Base-by-base conservation (phyloP, 768 basidiomycete species). In the Hirschioporus abietinus region DNA sequence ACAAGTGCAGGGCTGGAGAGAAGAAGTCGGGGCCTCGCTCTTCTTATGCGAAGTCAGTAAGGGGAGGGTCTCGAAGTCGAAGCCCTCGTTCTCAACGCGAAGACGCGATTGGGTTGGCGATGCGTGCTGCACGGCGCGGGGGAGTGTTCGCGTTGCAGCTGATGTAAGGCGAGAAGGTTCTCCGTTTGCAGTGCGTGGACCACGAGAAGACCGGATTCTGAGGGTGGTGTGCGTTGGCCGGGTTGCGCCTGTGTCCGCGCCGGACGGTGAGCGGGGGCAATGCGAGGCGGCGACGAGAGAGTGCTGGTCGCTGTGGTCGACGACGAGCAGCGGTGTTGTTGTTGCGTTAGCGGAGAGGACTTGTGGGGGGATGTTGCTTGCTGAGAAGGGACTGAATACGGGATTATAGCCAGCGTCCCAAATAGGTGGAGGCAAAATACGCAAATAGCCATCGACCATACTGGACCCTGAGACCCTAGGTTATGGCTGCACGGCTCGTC, bases 401-500 rank as follows among this genome's bases (percentile, higher is more conserved):
- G 42, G 42, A 52, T 52, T 52, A 52, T 52, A 52, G 42, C 42
- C 42, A 52, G 42, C 42, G 42, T 52, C 42, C 42, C 42, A 52
- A 52, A 52, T 52, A 52, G 42, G 42, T 52, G 42, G 42, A 52
- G 42, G 42, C 42, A 52, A 52, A 52, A 52, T 52, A 52, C 42
- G 12, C 42, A 52, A 52, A 52, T 52, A 52, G 20, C 42, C 42
- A 52, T 20, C 12, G 42, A 52, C 15, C 42, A 52, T 30, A 8
- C 6, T 15, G 42, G 42, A 52, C 42, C 42, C 42, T 52, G 42
- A 52, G 42, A 52, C 42, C 42, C 42, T 52, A 10, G 20, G 15
- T 1, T 52, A 12, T 52, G 42, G 42, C 42, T 52, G 42, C 42
- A 52, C 42, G 42, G 42, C 42, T 52, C 42, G 42, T 52, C 42